Conservation (phyloP, 2,329 filamentous ascomycete species). For the Aspergillus jensenii region DNA sequence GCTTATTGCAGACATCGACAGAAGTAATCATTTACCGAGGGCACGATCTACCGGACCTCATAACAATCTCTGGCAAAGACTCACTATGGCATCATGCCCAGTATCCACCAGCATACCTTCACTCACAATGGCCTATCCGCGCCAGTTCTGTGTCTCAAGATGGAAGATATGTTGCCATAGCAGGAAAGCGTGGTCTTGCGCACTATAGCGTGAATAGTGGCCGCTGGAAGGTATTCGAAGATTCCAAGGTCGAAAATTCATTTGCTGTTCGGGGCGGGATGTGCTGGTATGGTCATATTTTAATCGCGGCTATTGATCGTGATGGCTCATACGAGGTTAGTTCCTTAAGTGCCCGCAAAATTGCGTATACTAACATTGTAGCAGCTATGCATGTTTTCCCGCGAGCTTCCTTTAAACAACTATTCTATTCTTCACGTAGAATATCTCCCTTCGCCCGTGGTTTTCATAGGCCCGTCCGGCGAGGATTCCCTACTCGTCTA, state of each 20-base stretch:
- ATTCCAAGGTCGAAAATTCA: constrained; percentile 77
- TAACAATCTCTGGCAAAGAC: constrained; percentile 85
- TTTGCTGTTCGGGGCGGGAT: constrained; percentile 93
- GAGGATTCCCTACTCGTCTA: constrained; percentile 95
- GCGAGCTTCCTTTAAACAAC: constrained; percentile 75
- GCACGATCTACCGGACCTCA: constrained; percentile 86
- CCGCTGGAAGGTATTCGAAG: constrained; percentile 91
- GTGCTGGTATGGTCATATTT: constrained; percentile 97
- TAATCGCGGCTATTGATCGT: constrained; percentile 89
- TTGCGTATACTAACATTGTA: constrained; percentile 8
- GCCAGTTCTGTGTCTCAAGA: constrained; percentile 86
- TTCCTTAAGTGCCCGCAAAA: neutral
- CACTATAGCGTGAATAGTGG: constrained; percentile 95
- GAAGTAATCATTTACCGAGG: constrained; percentile 91
- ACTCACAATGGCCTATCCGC: constrained; percentile 91
- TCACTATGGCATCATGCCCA: constrained; percentile 94
- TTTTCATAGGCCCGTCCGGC: constrained; percentile 83
- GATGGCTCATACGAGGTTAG: constrained; percentile 72
- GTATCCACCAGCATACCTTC: constrained; percentile 78
- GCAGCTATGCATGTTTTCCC: constrained; percentile 82
- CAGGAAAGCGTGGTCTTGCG: constrained; percentile 85
- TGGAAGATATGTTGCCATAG: constrained; percentile 91
- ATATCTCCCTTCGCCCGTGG: constrained; percentile 78
- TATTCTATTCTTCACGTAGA: constrained; percentile 74
- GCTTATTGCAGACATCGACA: constrained; percentile 82